Base-by-base conservation (phyloP, 2,329 filamentous ascomycete genomes). In the Teratosphaeria gauchensis region DNA sequence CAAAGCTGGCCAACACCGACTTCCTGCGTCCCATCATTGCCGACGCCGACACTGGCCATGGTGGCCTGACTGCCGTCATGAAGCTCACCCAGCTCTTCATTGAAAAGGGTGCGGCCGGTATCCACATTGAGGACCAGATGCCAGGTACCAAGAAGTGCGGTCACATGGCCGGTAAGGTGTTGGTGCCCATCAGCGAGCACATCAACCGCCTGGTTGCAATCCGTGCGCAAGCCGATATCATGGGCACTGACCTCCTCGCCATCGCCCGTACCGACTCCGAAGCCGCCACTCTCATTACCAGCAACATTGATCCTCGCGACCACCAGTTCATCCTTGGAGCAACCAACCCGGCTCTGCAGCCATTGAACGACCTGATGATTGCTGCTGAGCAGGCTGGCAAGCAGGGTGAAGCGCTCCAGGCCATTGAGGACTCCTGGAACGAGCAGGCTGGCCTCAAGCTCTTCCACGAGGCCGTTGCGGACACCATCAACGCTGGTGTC, bases 81-180 rank as follows among this genome's bases (percentile, higher is more conserved):
- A 99, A 97, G 82, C 85, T 99, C 68, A 97, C 94, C 64, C 96
- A 96, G 82, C 84, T 97, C 59, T 97, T 99, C 75, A 78, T 97
- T 64, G 94, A 99, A 80, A 91, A 92, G 76, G 94, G 94, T 68
- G 94, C 94, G 53, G 94, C 94, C 51, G 94, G 94, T 65, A 96
- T 99, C 70, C 94, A 99, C 77, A 96, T 99, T 67, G 94, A 99
- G 77, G 94, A 99, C 74, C 94, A 97, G 77, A 92, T 94, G 3
- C 92, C 94, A 2, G 94, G 94, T 57, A 97, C 94, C 55, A 99
- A 99, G 84, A 99, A 99, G 84, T 99, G 94, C 75, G 94, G 94
- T 63, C 94, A 97, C 78, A 97, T 97, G 94, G 94, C 94, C 65
- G 94, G 94, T 71, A 97, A 97, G 79, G 94, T 97, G 51, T 81